Base-by-base conservation (phyloP, 1,284 basidiomycete genomes). In the Pseudozyma tsukubaensis region DNA sequence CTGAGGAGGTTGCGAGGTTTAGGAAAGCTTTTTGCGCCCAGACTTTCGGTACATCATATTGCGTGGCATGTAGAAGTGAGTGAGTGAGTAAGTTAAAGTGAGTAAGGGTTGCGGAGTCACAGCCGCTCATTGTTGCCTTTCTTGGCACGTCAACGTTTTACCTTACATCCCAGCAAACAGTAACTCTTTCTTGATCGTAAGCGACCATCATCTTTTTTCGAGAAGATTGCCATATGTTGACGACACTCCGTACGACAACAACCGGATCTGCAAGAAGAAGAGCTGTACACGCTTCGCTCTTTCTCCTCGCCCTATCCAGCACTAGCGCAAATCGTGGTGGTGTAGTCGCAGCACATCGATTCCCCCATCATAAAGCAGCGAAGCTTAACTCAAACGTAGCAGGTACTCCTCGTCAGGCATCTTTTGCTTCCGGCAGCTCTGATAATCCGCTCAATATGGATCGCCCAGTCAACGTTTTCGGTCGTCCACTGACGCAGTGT, bases 401-500 rank as follows among this genome's bases (percentile, higher is more conserved):
- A 44, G 42, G 45, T 18, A 49, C 37, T 47, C 53, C 58, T 24
- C 61, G 61, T 19, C 64, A 63, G 57, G 61, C 67, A 59, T 64
- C 57, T 14, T 64, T 60, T 61, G 67, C 61, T 32, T 55, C 61
- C 14, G 51, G 47, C 4, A 37, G 35, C 7, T 56, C 24, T 6
- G 57, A 70, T 37, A 60, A 70, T 29, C 67, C 67, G 7, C 64
- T 66, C 66, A 70, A 60, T 43, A 77, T 78, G 70, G 73, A 72
- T n/a, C 64, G 58, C 21, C 68, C 77, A 0, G n/a, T 76, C 29
- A 79, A 79, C 21, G 69, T 79, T 8, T 72, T 78, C 19, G 76
- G 72, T 10, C 62, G 62, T 1, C 70, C 68, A 1, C 55, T 79
- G 35, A 54, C 69, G 35, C 58, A 65, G 47, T 79, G 77, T 35